Conservation (phyloP, 768 basidiomycete genomes). For the Termitomyces eurrhizus region DNA sequence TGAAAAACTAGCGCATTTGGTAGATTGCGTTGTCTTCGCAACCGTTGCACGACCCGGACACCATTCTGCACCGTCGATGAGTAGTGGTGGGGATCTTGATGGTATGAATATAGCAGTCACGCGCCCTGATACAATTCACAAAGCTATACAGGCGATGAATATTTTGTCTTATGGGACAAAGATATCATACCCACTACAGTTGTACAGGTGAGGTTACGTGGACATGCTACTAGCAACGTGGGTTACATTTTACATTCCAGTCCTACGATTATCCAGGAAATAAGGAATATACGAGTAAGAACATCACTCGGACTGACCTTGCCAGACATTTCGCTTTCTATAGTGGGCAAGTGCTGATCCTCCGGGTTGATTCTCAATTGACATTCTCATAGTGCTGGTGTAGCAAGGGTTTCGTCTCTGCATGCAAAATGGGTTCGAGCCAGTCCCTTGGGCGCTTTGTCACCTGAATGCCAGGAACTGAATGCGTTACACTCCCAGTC, state of each 20-base stretch:
- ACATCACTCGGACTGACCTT: conserved; percentile 52
- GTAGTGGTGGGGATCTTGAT: conserved; percentile 65
- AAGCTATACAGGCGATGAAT: conserved; percentile 48
- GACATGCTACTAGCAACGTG: background rate
- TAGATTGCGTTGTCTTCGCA: conserved; percentile 68
- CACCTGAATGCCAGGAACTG: conserved; percentile 64
- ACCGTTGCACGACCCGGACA: conserved; percentile 52
- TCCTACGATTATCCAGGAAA: conserved; percentile 67
- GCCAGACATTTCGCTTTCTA: conserved; percentile 64
- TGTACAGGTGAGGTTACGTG: conserved; percentile 39
- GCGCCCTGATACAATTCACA: background rate
- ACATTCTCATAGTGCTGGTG: conserved; percentile 39
- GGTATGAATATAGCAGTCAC: conserved; percentile 24
- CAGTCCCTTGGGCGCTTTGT: conserved; percentile 53
- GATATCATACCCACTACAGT: conserved; percentile 55
- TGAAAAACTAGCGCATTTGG: conserved; percentile 47
- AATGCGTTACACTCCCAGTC: conserved; percentile 69
- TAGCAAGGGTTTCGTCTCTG: conserved; percentile 52
- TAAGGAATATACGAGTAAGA: conserved; percentile 45
- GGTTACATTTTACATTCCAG: conserved; percentile 24
- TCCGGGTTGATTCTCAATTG: too few species aligned
- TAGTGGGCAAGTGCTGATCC: conserved; percentile 41
- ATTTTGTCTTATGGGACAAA: conserved; percentile 67
- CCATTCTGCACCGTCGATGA: conserved; percentile 65
- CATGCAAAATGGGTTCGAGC: conserved; percentile 58